Percentiles rank a stretch among this genome's conserved stretches.
These are phyloP conservation scores for Xylariaceae sp. DNA, from an alignment of 2,329 filamentous ascomycete genomes.

Conservation along the genomic window DNA sequence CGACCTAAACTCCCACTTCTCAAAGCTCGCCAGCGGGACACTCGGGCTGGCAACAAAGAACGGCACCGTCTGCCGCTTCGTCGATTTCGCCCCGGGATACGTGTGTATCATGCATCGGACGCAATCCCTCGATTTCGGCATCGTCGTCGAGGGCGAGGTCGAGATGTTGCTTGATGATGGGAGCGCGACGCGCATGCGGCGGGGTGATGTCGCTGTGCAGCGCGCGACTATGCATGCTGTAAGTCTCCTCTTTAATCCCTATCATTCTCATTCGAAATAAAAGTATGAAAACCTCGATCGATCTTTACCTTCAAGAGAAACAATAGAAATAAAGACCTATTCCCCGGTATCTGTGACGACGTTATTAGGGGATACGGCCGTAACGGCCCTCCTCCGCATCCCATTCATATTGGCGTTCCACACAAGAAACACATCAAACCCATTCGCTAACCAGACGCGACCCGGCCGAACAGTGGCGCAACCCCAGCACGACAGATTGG, in stretches of 20 bases:
- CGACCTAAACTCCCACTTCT: slow-evolving; percentile 38
- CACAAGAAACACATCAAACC: background rate
- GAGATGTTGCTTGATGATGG: slow-evolving; percentile 50
- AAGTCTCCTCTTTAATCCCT: slow-evolving; percentile 24
- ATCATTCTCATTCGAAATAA: background rate
- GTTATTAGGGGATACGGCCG: background rate
- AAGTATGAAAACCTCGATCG: too few relatives aligned
- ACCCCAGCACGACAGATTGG: slow-evolving; percentile 17
- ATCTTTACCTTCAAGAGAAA: too few relatives aligned
- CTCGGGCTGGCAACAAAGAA: slow-evolving; percentile 34
- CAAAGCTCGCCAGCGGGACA: slow-evolving; percentile 33
- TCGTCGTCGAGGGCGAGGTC: slow-evolving; percentile 49
- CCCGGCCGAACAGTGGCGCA: slow-evolving; percentile 14
- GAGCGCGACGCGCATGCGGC: slow-evolving; percentile 40
- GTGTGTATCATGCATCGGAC: slow-evolving; percentile 48
- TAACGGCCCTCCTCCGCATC: background rate
- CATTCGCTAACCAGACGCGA: slow-evolving; percentile 3
- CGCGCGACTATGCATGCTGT: slow-evolving; percentile 49
- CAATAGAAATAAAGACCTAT: background rate
- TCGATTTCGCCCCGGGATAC: slow-evolving; percentile 44
- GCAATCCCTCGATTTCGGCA: slow-evolving; percentile 49
- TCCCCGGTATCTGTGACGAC: background rate
- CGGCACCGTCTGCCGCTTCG: slow-evolving; percentile 38
- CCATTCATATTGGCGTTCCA: background rate
- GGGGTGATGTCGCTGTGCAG: slow-evolving; percentile 52